Evolutionary conservation across 163 green algal species (phyloP).

Genomic region (Chloromonas sp.): DNA sequence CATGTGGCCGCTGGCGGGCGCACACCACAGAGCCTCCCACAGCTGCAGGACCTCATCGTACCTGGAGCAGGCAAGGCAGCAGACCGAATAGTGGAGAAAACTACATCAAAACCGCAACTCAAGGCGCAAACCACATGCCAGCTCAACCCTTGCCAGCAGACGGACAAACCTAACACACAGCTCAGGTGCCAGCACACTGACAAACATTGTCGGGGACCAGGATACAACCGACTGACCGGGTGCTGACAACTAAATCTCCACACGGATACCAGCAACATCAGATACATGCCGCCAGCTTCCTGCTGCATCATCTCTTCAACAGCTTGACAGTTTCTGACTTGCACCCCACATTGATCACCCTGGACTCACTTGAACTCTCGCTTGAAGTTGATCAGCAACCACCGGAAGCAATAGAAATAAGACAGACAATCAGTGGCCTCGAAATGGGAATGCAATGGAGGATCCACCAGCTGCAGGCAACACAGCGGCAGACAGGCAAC

Average conservation of each 20-base stretch:
- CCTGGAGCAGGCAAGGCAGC: not conserved
- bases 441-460: slow-evolving; percentile 63
- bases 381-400: slow-evolving; percentile 79
- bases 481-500: slow-evolving; percentile 33
- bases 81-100: not conserved
- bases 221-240: too few relatives aligned
- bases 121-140: not conserved
- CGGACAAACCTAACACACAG: too few relatives aligned
- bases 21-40: slow-evolving; percentile 77
- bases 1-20: slow-evolving; percentile 57
- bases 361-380: slow-evolving; percentile 56
- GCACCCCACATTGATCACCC: too few relatives aligned
- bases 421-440: slow-evolving; percentile 59
- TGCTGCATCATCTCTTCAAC: too few relatives aligned
- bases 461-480: slow-evolving; percentile 49
- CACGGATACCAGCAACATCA: too few relatives aligned
- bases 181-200: too few relatives aligned
- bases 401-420: slow-evolving; percentile 88
- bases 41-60: slow-evolving; percentile 42
- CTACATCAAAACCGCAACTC: not conserved
- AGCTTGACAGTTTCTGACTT: too few relatives aligned
- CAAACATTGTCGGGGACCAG: too few relatives aligned
- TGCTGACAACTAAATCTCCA: too few relatives aligned
- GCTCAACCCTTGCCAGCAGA: too few relatives aligned
- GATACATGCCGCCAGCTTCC: too few relatives aligned